Conservation (phyloP, 2,329 filamentous ascomycete species). For the Aspergillus melleus region DNA sequence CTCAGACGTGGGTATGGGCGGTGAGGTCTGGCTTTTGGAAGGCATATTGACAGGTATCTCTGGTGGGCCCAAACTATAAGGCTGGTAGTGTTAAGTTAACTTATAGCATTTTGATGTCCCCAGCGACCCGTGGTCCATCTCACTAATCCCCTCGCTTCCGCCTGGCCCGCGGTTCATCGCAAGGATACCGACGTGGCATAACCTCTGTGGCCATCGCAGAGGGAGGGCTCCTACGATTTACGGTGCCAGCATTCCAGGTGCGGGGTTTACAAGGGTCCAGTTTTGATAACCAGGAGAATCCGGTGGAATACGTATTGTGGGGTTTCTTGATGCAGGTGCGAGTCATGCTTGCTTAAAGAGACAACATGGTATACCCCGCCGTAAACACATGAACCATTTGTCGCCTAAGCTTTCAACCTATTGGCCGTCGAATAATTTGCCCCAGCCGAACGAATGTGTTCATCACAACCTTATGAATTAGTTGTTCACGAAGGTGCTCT, state of each 20-base stretch:
- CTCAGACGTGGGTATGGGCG: slow-evolving; percentile 7
- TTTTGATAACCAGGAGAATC: background rate
- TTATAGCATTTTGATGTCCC: background rate
- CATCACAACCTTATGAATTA: too few relatives aligned
- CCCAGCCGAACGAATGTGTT: too few relatives aligned
- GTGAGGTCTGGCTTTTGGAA: slow-evolving; percentile 10
- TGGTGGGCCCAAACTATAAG: background rate
- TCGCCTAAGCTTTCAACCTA: background rate
- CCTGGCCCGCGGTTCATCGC: background rate
- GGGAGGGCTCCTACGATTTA: background rate
- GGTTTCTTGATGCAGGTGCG: background rate
- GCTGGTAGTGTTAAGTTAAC: background rate
- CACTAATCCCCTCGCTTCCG: background rate
- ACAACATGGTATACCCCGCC: background rate
- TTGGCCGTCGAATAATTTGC: background rate
- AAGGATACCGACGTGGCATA: background rate
- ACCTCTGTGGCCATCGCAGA: background rate
- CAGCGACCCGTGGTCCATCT: background rate
- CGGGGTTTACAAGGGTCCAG: background rate
- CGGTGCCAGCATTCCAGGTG: background rate
- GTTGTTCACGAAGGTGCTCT: too few relatives aligned
- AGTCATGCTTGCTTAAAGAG: background rate
- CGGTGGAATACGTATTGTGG: background rate
- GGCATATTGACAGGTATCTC: background rate
- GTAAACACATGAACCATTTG: background rate